Evolutionary conservation across 2,329 filamentous ascomycete genomes (phyloP).

Genomic region (Aspergillus flavus): DNA sequence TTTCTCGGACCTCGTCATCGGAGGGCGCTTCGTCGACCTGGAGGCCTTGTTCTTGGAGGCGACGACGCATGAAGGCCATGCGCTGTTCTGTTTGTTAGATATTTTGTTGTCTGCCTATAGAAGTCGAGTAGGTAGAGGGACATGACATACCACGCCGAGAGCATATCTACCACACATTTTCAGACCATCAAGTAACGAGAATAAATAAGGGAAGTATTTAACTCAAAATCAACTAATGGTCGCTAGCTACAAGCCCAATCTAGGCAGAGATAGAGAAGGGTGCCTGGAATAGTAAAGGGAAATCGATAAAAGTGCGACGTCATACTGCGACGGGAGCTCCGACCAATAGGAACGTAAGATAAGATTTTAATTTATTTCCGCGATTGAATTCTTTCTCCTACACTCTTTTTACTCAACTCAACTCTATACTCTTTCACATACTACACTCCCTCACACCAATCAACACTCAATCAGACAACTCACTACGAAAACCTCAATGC

Average conservation of each 20-base stretch:
- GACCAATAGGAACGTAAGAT: background rate
- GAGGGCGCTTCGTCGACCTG: conserved; percentile 69
- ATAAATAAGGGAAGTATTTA: background rate
- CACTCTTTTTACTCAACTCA: background rate
- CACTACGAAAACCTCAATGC: background rate
- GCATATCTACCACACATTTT: conserved; percentile 68
- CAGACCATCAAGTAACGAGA: background rate
- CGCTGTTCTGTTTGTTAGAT: conserved; percentile 54
- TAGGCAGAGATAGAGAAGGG: background rate
- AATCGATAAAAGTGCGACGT: background rate
- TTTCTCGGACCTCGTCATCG: conserved; percentile 72
- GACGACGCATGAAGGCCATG: conserved; percentile 72
- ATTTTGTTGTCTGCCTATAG: conserved; percentile 4
- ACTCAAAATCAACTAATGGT: background rate
- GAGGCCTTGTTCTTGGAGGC: conserved; percentile 75
- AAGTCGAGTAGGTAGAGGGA: background rate
- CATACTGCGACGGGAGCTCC: background rate
- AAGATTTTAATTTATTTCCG: background rate
- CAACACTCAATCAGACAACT: background rate
- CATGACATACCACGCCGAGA: conserved; percentile 56
- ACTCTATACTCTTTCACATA: no score
- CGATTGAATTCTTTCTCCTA: background rate
- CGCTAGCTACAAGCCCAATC: background rate
- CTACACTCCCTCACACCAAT: background rate
- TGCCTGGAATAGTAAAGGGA: no score